Conservation (phyloP, 257 asterid species). For the Lantana camara region DNA sequence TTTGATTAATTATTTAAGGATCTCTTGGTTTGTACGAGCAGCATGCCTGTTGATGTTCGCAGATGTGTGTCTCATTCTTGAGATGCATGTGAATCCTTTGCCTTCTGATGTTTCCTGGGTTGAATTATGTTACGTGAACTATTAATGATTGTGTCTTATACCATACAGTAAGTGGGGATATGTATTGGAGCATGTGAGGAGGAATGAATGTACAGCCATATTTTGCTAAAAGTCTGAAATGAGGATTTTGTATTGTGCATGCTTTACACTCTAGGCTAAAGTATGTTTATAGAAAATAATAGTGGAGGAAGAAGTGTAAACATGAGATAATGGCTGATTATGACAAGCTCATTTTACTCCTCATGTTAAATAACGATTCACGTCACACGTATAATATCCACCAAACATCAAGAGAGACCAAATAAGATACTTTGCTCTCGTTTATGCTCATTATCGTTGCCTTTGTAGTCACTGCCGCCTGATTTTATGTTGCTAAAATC, state of each 20-base stretch:
- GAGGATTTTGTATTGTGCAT: neutral
- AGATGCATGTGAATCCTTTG: neutral
- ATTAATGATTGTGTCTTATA: neutral
- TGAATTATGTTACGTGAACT: conserved; percentile 2
- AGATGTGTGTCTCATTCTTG: neutral
- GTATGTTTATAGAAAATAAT: neutral
- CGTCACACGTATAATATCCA: neutral
- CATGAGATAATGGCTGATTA: conserved; percentile 6
- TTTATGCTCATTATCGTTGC: neutral
- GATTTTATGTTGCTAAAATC: neutral
- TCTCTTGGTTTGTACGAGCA: neutral
- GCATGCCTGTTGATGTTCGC: neutral
- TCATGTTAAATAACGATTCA: no score
- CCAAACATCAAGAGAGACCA: neutral
- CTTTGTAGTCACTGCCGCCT: neutral
- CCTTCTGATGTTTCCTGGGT: conserved; percentile 11
- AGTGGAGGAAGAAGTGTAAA: neutral
- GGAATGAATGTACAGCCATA: conserved; percentile 1
- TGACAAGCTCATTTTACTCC: neutral
- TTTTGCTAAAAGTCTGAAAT: conserved; percentile 1
- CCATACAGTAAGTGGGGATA: neutral
- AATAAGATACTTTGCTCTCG: neutral
- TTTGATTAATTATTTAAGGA: neutral
- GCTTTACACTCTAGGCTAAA: neutral
- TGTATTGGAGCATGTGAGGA: neutral